Conservation (phyloP, 2,329 filamentous ascomycete genomes). For the Cercospora canescens region DNA sequence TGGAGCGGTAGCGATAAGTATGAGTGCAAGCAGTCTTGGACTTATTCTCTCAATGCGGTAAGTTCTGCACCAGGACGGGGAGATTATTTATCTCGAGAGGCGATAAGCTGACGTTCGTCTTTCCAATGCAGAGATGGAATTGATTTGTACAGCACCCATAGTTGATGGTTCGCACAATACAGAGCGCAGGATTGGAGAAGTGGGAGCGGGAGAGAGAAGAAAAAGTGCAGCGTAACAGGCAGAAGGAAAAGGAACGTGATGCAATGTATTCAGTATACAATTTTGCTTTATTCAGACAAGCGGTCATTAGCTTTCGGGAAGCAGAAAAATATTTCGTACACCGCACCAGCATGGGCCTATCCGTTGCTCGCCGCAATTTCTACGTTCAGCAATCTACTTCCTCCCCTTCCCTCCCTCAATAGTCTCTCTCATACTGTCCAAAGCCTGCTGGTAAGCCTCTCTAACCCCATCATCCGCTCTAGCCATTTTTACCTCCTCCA, state of each 20-base stretch:
- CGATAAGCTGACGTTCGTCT: neutral
- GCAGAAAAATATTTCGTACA: no score
- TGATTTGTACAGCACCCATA: neutral
- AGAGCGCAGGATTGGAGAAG: no score
- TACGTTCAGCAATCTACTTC: neutral
- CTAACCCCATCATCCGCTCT: constrained; percentile 30
- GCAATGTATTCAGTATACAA: no score
- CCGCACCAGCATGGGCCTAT: no score
- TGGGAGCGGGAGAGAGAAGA: no score
- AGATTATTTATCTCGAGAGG: neutral
- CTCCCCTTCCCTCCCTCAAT: constrained; percentile 39
- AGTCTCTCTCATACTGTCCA: constrained; percentile 64
- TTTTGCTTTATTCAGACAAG: no score
- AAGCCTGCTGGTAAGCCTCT: constrained; percentile 52
- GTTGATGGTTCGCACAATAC: no score
- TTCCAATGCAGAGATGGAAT: neutral
- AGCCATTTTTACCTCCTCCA: constrained; percentile 40
- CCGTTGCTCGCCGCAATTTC: no score
- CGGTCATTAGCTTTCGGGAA: no score
- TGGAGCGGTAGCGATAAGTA: constrained; percentile 23
- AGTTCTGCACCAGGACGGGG: neutral
- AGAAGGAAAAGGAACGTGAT: no score
- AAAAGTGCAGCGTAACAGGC: no score
- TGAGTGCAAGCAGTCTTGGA: constrained; percentile 27
- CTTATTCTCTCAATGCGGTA: constrained; percentile 15